These are phyloP conservation scores for Fragaria ananassa DNA, from an alignment of 306 rosid species.

Conservation along the genomic window DNA sequence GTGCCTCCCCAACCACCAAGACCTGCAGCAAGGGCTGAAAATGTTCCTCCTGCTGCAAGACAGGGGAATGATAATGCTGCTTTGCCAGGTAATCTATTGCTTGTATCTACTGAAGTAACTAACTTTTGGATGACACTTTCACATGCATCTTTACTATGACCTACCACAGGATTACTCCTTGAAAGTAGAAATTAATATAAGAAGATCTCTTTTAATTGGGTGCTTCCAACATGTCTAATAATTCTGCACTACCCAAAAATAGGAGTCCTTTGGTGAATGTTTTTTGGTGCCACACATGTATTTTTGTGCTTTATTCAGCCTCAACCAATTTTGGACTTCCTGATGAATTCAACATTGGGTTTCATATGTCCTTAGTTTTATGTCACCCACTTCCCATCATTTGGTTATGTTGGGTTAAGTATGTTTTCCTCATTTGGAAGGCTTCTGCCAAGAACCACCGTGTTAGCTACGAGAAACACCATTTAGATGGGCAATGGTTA, in stretches of 20 bases:
- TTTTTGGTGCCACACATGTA: background rate
- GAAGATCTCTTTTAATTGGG: background rate
- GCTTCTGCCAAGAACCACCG: background rate
- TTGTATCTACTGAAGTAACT: background rate
- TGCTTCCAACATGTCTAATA: background rate
- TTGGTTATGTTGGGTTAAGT: background rate
- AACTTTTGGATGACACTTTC: slow-evolving; percentile 3
- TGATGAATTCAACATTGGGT: background rate
- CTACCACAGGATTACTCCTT: background rate
- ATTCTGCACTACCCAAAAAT: background rate
- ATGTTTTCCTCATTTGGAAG: background rate
- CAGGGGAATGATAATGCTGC: slow-evolving; percentile 59
- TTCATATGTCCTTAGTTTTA: background rate
- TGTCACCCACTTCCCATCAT: background rate
- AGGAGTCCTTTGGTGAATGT: background rate
- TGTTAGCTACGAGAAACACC: background rate
- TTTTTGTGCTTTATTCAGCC: background rate
- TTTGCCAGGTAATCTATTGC: slow-evolving; percentile 53
- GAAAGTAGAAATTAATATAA: background rate
- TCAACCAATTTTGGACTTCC: background rate
- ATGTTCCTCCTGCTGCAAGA: slow-evolving; percentile 64
- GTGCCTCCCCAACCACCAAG: slow-evolving; percentile 88
- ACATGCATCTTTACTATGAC: background rate
- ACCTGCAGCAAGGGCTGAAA: slow-evolving; percentile 69
- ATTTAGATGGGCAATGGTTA: background rate